A percentile compares a stretch with the other conserved stretches of the same genome.
phyloP scores from a whole-genome alignment of 73 alveolate species.

The Breviolum minutum region DNA sequence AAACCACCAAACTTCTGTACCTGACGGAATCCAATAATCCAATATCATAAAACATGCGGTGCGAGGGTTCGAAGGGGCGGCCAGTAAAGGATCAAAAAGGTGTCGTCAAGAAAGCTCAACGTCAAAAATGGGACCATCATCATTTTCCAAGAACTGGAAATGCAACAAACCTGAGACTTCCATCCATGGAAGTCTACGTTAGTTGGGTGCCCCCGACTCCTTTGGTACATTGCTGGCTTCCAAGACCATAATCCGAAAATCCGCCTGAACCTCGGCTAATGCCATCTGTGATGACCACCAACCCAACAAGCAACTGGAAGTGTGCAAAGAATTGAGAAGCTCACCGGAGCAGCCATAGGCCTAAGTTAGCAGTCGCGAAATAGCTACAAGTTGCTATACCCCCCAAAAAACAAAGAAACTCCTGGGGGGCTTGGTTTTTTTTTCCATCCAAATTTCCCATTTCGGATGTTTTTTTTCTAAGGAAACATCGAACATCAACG shows the following conservation, averaged over 20 bases:
- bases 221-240: constrained; percentile 60
- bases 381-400: not conserved
- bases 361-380: not conserved
- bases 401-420: no score
- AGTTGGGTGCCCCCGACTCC: not conserved
- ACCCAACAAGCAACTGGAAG: no score
- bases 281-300: not conserved
- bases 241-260: constrained; percentile 29
- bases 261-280: constrained; percentile 21
- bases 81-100: not conserved
- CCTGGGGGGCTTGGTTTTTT: no score
- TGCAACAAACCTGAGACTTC: not conserved
- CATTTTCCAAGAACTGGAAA: not conserved
- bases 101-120: not conserved
- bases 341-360: constrained; percentile 20
- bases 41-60: not conserved
- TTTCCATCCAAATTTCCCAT: no score
- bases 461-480: no score
- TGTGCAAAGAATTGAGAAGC: not conserved
- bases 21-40: not conserved
- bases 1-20: constrained; percentile 35
- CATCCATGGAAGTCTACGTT: not conserved
- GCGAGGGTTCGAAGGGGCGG: not conserved
- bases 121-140: not conserved
- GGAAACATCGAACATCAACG: no score